Evolutionary conservation across 1,284 basidiomycete genomes (phyloP), one percentile per base, ranked within the genome.

Genomic region (Neolentinus lepideus): DNA sequence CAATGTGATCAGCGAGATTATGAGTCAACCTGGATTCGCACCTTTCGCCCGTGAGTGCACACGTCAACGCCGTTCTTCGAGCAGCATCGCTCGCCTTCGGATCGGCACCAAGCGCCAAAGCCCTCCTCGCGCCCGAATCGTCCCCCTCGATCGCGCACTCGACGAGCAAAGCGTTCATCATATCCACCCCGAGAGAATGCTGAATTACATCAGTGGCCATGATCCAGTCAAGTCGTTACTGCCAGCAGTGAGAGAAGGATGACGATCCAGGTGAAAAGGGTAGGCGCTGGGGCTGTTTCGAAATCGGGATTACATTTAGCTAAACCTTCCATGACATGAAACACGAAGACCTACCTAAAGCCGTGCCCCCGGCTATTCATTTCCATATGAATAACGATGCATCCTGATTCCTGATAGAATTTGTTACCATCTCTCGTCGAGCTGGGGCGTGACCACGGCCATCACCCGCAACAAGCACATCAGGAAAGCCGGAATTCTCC

Each of bases 31-130:
- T 6, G 25, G 25, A 26, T 29, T 62, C 69, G 59, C 66, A 88
- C 88, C 80, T 75, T 64, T 85, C 79, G 21, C 88, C 88, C 19
- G 84, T 82, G 60, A 90, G 75, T 12, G 82, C 81, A 62, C 80
- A 84, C 58, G 83, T 81, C 50, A 90, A 67, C 16, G 81, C 74
- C 2, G 81, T 84, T 58, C 83, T 76, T 22, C 85, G 84, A 2
- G 72, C 69, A 45, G 71, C 68, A 66, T 88, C 84, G 51, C 78
- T 69, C 45, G 77, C 75, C 64, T 90, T 88, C 53, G 87, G 75
- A 64, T 88, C 82, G 4, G 83, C 85, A 48, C 84, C 86, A 35
- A 73, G 68, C 3, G 71, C 70, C 55, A 90, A 72, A 50, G 83
- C 79, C 51, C 71, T 72, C 26, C 67, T 71, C 16, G 85, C 76